Evolutionary conservation across 1,284 basidiomycete species (phyloP), one percentile per base, ranked within the genome.

Genomic region (Microbotryum violaceum): DNA sequence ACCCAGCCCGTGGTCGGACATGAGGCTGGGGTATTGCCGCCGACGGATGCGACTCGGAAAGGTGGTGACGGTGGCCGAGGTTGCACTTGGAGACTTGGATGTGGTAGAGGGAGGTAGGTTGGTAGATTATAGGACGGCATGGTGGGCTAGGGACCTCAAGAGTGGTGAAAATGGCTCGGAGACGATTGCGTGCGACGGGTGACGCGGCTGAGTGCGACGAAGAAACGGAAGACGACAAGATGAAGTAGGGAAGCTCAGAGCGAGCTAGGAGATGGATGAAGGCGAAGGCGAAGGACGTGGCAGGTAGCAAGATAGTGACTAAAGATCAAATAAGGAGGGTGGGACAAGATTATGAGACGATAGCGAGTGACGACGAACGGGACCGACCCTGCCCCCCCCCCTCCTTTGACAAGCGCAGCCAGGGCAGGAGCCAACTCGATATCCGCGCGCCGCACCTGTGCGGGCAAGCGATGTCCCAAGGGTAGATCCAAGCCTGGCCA

Each of bases 101-200:
- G 57, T 7, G 44, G 37, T 42, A 53, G 10, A 21, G 8, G 45
- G 16, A 47, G 33, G 37, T 49, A 60, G 8, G 6, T 12, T 2
- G 58, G 54, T 9, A 60, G 48, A 47, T 60, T 60, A 52, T 21
- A 60, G 8, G 58, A 50, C 2, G 58, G 58, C 58, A 60, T 60
- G 25, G 12, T 31, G 20, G 21, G 12, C 14, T 23, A 16, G 6
- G 12, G 42, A n/a, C 18, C 18, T 27, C 7, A 51, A 23, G 49
- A 4, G 14, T 7, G 42, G 29, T 18, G 55, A 49, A 37, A 21
- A 4, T 37, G 20, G n/a, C 27, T 42, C 29, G 10, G 23, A 56
- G 27, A 16, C 16, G 16, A 47, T 21, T 20, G 31, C 18, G 31
- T 14, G n/a, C 9, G 12, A 27, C 10, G 21, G 4, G 29, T 6